Evolutionary conservation across 768 basidiomycete species (phyloP).

Genomic region (Galerina sulciceps): DNA sequence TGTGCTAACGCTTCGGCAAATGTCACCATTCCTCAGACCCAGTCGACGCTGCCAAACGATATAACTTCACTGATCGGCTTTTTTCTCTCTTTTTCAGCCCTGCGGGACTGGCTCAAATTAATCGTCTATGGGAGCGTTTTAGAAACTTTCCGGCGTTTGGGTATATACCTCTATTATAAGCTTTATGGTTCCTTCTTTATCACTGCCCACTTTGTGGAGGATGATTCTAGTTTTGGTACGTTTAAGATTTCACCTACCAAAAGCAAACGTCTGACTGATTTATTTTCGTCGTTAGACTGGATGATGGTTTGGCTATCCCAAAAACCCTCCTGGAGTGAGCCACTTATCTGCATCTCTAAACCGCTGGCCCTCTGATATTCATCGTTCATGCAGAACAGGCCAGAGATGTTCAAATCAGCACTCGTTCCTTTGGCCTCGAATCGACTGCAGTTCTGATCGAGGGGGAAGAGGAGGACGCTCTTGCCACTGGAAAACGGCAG

Average conservation of each 20-base stretch:
- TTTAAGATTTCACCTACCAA: conserved; percentile 1
- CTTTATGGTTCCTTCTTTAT: conserved; percentile 60
- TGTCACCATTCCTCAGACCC: conserved; percentile 9
- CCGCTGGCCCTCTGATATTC: neutral
- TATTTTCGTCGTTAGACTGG: conserved; percentile 52
- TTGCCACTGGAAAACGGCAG: conserved; percentile 30
- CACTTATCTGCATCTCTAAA: neutral
- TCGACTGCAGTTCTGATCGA: conserved; percentile 34
- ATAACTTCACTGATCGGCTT: conserved; percentile 41
- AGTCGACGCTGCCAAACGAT: conserved; percentile 18
- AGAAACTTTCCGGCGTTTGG: conserved; percentile 58
- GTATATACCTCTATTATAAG: conserved; percentile 44
- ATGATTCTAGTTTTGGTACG: conserved; percentile 62
- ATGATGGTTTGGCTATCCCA: conserved; percentile 71
- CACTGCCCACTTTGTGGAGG: conserved; percentile 62
- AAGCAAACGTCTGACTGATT: conserved; percentile 1
- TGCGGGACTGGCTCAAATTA: conserved; percentile 69
- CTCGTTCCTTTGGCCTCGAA: conserved; percentile 39
- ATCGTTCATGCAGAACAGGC: conserved; percentile 32
- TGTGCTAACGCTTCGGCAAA: conserved; percentile 18
- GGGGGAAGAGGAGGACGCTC: conserved; percentile 39
- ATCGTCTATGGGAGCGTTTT: conserved; percentile 64
- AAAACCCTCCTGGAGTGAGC: conserved; percentile 63
- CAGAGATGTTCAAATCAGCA: conserved; percentile 57
- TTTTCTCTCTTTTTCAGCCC: conserved; percentile 55